These are phyloP conservation scores for Raddia guianensis DNA, from an alignment of 176 grass and related monocot species.

Conservation along the genomic window DNA sequence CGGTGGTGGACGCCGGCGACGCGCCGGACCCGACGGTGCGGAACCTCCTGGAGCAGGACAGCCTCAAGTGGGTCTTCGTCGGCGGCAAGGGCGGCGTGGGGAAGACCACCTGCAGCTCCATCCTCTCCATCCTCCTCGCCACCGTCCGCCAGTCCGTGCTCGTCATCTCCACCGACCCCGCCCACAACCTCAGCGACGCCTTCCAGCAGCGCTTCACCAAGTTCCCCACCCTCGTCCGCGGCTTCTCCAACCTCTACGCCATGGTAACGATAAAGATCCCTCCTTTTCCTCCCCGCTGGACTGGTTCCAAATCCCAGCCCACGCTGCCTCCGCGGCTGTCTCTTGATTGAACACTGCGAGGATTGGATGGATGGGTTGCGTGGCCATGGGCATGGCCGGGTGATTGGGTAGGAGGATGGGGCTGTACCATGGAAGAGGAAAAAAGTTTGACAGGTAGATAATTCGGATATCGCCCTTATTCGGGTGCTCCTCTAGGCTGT, in stretches of 20 bases:
- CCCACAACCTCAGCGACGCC: constrained; percentile 98
- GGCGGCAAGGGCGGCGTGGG: constrained; percentile 98
- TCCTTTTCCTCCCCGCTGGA: background rate
- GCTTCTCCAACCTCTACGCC: constrained; percentile 95
- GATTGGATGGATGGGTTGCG: constrained; percentile 18
- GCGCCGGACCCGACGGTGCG: constrained; percentile 71
- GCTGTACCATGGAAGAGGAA: background rate
- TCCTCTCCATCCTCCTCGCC: constrained; percentile 86
- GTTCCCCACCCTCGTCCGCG: constrained; percentile 96
- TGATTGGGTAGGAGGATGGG: background rate
- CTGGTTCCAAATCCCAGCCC: constrained; percentile 1
- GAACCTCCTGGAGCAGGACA: constrained; percentile 90
- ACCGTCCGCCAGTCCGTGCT: constrained; percentile 88
- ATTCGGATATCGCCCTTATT: background rate
- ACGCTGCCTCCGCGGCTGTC: background rate
- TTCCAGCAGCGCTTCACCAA: constrained; percentile 99
- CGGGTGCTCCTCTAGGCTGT: constrained; percentile 10
- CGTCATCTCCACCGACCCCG: constrained; percentile 98
- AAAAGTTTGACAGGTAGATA: constrained; percentile 2
- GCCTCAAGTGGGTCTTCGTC: constrained; percentile 99
- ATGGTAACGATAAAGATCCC: constrained; percentile 57
- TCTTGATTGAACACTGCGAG: background rate
- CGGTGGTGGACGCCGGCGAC: constrained; percentile 52
- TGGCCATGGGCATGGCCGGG: background rate
- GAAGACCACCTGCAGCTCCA: constrained; percentile 99